Evolutionary conservation across 139 green algal genomes (phyloP), one percentile per base, ranked within the genome.

Genomic region (Bryopsis sp.): DNA sequence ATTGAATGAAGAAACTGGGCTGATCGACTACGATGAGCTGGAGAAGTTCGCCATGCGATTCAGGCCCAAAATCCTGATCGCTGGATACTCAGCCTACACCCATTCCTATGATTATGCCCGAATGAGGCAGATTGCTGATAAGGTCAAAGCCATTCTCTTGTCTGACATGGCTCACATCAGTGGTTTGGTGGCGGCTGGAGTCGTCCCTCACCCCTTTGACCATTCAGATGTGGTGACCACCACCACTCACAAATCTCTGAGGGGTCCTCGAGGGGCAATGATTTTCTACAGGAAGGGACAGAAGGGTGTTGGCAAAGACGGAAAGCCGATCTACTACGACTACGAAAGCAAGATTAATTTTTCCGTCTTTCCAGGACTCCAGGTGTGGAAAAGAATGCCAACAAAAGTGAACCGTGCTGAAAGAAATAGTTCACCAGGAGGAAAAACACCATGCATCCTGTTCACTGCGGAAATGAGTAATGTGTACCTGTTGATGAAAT

Each of bases 131-230:
- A 88, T 96, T 58, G 84, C 83, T 31, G 85, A 96, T 81, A 89
- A 89, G 61, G 76, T 82, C 22, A 29, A 70, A 22, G 79, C 81
- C 6, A 85, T 73, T 59, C 22, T 74, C 46, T 69, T 69, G 37
- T 35, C 31, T 65, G 93, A 99, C 82, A 99, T 99, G 93, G 93
- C 93, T 2, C 93, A 99, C 89, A 97, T 99, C 85, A 92, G 81
- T 58, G 89, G 88, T 24, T 79, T 96, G 58, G 88, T 96, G 15
- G 84, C 89, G 36, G 85, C 91, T 35, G 90, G 81, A 26, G 72
- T 96, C 31, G 84, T 97, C 71, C 85, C 86, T 1, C 86, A 74
- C 29, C 94, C 94, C 24, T 99, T 99, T 72, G 85, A 94, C 24
- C 86, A 95, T 76, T 81, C 90, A 8, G 90, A 99, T 75, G 81